Evolutionary conservation across 345 rosid species (phyloP).

Genomic region (Gossypium anomalum): DNA sequence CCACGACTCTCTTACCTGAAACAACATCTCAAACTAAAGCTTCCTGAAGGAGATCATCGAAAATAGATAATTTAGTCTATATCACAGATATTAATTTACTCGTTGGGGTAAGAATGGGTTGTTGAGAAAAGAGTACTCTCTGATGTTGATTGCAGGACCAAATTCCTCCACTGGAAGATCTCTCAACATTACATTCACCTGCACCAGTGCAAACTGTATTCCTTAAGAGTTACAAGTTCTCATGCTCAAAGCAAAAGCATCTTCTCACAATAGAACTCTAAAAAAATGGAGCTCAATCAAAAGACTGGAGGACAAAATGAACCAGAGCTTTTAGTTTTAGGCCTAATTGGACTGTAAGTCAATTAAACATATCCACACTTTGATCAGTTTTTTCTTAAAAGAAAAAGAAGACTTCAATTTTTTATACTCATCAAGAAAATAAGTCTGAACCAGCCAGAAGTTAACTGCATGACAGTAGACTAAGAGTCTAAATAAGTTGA

Average conservation of each 20-base stretch:
- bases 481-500: not conserved
- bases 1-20: conserved; percentile 90
- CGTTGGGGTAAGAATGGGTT: conserved; percentile 77
- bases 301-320: conserved; percentile 4
- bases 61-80: not conserved
- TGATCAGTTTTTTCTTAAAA: not conserved
- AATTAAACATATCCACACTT: not conserved
- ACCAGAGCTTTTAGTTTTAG: not conserved
- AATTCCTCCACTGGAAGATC: conserved; percentile 71
- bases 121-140: conserved; percentile 82
- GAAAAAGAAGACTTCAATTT: not conserved
- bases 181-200: conserved; percentile 80
- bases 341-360: not conserved
- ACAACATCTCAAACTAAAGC: conserved; percentile 6
- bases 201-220: conserved; percentile 31
- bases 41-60: not conserved
- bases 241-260: not conserved
- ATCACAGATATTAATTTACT: conserved; percentile 34
- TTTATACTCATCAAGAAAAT: not conserved
- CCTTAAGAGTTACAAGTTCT: conserved; percentile 1
- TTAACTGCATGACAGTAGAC: not conserved
- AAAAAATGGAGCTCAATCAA: not conserved
- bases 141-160: conserved; percentile 70
- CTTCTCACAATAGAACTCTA: not conserved
- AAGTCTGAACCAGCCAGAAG: not conserved